A percentile compares a stretch with the other conserved stretches of the same genome.
These are phyloP conservation scores for Tubosaeta brunneosetosa DNA, from an alignment of 768 basidiomycete genomes.

Conservation along the genomic window DNA sequence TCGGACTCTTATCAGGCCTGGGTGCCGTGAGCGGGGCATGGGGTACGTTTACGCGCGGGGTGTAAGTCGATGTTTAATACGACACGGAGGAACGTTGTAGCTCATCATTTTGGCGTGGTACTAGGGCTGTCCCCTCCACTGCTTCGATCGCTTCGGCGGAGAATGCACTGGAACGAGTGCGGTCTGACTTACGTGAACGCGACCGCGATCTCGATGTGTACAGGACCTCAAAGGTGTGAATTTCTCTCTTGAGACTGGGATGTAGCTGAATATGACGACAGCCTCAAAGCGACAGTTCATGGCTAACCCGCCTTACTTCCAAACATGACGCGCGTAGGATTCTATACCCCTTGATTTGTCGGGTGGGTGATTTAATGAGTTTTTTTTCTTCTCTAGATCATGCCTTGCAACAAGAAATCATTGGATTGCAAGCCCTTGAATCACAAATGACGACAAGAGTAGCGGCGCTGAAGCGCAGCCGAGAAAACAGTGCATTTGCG, in stretches of 20 bases:
- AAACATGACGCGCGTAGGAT: constrained; percentile 31
- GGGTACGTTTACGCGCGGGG: constrained; percentile 29
- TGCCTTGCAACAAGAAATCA: constrained; percentile 49
- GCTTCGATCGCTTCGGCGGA: constrained; percentile 47
- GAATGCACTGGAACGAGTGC: constrained; percentile 53
- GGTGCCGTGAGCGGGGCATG: constrained; percentile 69
- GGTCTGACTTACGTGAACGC: constrained; percentile 48
- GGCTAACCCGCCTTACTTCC: constrained; percentile 28
- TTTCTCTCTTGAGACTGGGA: neutral
- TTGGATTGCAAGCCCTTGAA: constrained; percentile 63
- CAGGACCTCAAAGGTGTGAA: constrained; percentile 22
- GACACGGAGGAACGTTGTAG: constrained; percentile 2
- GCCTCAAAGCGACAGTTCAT: constrained; percentile 24
- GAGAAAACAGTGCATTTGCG: constrained; percentile 46
- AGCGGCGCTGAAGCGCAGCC: constrained; percentile 44
- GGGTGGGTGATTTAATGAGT: neutral
- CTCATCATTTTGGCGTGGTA: constrained; percentile 7
- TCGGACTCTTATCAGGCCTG: constrained; percentile 78
- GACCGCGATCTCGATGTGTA: constrained; percentile 24
- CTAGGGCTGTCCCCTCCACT: constrained; percentile 21
- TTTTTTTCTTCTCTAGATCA: constrained; percentile 27
- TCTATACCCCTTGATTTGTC: constrained; percentile 7
- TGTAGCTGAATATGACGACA: constrained; percentile 13
- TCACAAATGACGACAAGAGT: constrained; percentile 61
- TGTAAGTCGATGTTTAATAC: constrained; percentile 23